Evolutionary conservation across 2,329 filamentous ascomycete genomes (phyloP), one percentile per base, ranked within the genome.

Genomic region (Apiospora kogelbergensis): DNA sequence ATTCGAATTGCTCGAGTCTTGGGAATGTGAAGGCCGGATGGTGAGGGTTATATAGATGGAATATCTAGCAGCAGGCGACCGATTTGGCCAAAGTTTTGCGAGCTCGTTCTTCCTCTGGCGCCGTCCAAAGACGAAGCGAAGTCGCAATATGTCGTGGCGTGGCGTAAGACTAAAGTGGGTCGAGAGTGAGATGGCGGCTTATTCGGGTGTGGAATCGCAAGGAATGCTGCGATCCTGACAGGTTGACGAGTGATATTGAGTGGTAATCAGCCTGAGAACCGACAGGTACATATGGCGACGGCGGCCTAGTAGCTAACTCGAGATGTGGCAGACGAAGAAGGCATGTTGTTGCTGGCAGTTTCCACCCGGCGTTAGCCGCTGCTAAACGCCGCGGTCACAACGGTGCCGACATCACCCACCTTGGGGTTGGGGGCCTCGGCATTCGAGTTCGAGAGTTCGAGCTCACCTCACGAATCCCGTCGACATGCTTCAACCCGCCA

Each of bases 361-460:
- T n/a, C 33, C 15, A 17, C 41, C 68, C 65, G 53, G 41, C 37
- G 30, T 41, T 69, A 69, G 63, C 68, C 68, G 68, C 41, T 64
- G 53, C 44, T 69, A 67, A 53, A 69, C 68, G 68, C 48, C 53
- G 65, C n/a, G 1, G 46, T 41, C 41, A 15, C 63, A n/a, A 22
- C 11, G 24, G 40, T 11, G n/a, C 42, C 63, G 63, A 42, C 63
- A 26, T 65, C 63, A 65, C 37, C 22, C 63, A 60, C 53, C 15
- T 60, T n/a, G n/a, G 26, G 26, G 10, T 2, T 4, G 15, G 46
- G 53, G 53, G 53, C 53, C 53, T 37, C 26, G 53, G 53, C 53
- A 60, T 3, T 37, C 53, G 17, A 60, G 30, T 7, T 33, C 33
- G 33, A 33, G 33, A n/a, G n/a, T n/a, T 33, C 26, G 26, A 57